Conservation (phyloP, 129 eudicot genomes). For the Tagetes patula region DNA sequence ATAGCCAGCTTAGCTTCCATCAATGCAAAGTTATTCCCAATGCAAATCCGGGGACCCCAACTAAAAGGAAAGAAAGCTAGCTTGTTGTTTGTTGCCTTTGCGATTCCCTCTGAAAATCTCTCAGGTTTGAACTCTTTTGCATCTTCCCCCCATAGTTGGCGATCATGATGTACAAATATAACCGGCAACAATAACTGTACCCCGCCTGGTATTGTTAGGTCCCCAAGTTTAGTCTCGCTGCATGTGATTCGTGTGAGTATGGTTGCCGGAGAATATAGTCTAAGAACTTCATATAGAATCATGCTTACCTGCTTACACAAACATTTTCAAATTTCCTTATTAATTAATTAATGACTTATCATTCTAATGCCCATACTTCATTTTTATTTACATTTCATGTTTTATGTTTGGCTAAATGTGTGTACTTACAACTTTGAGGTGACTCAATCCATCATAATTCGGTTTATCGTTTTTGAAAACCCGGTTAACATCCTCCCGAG, state of each 20-base stretch:
- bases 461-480: constrained; percentile 52
- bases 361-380: too few species aligned
- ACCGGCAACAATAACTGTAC: constrained; percentile 47
- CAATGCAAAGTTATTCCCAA: constrained; percentile 61
- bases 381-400: too few species aligned
- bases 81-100: constrained; percentile 52
- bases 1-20: constrained; percentile 58
- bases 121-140: constrained; percentile 59
- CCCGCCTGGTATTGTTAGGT: constrained; percentile 46
- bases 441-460: constrained; percentile 49
- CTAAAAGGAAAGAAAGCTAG: constrained; percentile 57
- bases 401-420: constrained; percentile 6
- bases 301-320: constrained; percentile 38
- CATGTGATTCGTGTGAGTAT: constrained; percentile 35
- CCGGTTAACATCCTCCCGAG: constrained; percentile 52
- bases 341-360: too few species aligned
- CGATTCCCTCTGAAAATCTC: constrained; percentile 59
- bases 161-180: constrained; percentile 49
- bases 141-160: constrained; percentile 54
- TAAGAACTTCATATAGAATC: constrained; percentile 50
- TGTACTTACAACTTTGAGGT: constrained; percentile 59
- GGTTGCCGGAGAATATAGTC: constrained; percentile 51
- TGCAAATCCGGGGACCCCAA: constrained; percentile 67
- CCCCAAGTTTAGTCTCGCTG: constrained; percentile 43
- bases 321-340: not conserved